Conservation (phyloP, 1,139 yeast genomes). For the Tardiomyces depauwii region DNA sequence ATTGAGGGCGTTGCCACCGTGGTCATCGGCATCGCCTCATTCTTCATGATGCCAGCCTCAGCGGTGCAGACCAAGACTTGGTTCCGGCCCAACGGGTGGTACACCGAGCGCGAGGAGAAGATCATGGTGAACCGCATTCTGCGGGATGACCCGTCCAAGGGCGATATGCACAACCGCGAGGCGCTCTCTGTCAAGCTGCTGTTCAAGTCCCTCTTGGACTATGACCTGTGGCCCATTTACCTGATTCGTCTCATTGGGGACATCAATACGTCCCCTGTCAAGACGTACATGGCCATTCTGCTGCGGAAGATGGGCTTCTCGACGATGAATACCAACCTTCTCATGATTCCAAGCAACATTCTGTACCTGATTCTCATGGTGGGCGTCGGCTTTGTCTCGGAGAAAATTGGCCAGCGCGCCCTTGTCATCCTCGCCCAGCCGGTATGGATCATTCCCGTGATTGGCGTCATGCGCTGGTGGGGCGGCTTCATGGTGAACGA, state of each 20-base stretch:
- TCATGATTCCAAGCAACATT: slow-evolving; percentile 41
- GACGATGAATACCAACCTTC: slow-evolving; percentile 42
- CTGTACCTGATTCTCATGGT: slow-evolving; percentile 32
- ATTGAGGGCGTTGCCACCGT: slow-evolving; percentile 45
- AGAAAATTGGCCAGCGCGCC: slow-evolving; percentile 35
- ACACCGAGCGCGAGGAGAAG: slow-evolving; percentile 43
- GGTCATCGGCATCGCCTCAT: slow-evolving; percentile 37
- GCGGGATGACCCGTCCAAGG: slow-evolving; percentile 57
- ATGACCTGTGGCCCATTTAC: slow-evolving; percentile 50
- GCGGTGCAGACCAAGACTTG: slow-evolving; percentile 43
- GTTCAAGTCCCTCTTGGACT: slow-evolving; percentile 35
- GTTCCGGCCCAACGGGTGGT: slow-evolving; percentile 48
- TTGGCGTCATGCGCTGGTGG: slow-evolving; percentile 39
- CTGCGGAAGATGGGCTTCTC: slow-evolving; percentile 44
- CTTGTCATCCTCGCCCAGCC: slow-evolving; percentile 22
- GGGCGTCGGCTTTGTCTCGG: slow-evolving; percentile 28
- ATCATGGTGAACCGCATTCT: slow-evolving; percentile 49
- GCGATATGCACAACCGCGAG: slow-evolving; percentile 56
- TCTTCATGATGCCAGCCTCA: slow-evolving; percentile 45
- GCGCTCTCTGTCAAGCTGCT: slow-evolving; percentile 35
- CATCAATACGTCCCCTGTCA: slow-evolving; percentile 31
- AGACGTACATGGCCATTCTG: slow-evolving; percentile 40
- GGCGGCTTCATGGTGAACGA: slow-evolving; percentile 33
- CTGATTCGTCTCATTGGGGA: slow-evolving; percentile 37
- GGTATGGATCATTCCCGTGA: slow-evolving; percentile 27